Percentiles rank a stretch among this genome's conserved stretches.
Conservation (phyloP, 139 green algal species). For the Haematococcus lacustris region DNA sequence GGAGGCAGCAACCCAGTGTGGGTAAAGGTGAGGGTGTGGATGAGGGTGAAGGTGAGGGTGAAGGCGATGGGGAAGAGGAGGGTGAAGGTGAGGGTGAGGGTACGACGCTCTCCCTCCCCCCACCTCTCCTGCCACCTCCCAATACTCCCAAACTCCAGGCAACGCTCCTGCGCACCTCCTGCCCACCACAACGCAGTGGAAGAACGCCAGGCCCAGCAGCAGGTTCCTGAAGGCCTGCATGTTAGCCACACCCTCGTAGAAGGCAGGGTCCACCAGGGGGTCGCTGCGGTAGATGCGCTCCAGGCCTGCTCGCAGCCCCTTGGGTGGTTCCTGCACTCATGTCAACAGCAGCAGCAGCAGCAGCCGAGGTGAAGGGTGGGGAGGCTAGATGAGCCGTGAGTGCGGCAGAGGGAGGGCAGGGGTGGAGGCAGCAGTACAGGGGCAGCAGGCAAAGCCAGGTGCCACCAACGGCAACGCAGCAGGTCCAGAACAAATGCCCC, state of each 20-base stretch:
- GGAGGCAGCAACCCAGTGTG: neutral
- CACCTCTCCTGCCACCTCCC: neutral
- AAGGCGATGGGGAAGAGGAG: too few relatives aligned
- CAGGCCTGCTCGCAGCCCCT: conserved; percentile 43
- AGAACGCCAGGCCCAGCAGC: conserved; percentile 60
- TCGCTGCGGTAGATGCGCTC: conserved; percentile 36
- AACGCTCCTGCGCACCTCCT: conserved; percentile 9
- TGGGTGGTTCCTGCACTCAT: too few relatives aligned
- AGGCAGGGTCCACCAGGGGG: conserved; percentile 37
- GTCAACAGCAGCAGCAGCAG: too few relatives aligned
- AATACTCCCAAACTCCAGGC: conserved; percentile 30
- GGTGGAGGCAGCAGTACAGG: too few relatives aligned
- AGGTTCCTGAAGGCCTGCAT: conserved; percentile 32
- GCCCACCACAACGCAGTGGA: conserved; percentile 57
- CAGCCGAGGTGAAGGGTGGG: too few relatives aligned
- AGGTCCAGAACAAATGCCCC: too few relatives aligned
- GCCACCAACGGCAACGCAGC: too few relatives aligned
- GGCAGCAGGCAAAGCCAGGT: too few relatives aligned
- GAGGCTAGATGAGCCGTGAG: too few relatives aligned
- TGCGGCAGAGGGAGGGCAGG: too few relatives aligned
- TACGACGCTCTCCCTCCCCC: neutral
- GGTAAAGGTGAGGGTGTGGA: neutral
- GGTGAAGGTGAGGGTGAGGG: neutral
- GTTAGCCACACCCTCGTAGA: conserved; percentile 42
- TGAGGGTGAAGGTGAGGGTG: neutral